Conservation (phyloP, 73 alveolate species). For the Breviolum minutum region DNA sequence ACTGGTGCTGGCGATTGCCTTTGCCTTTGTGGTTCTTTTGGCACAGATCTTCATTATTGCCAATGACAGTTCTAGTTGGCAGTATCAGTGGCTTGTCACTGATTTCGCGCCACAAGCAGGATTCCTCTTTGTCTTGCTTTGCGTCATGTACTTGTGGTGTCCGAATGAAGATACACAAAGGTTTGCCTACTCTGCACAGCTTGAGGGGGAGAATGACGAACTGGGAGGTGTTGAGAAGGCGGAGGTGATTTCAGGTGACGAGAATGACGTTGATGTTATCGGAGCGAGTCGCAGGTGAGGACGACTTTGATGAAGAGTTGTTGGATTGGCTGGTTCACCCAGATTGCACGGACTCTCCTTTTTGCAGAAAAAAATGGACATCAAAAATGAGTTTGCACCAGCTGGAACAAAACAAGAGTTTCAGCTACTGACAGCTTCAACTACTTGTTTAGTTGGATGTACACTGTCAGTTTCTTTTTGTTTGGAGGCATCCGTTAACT, state of each 20-base stretch:
- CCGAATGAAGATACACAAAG: conserved; percentile 49
- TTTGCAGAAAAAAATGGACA: too few relatives aligned
- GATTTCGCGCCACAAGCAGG: conserved; percentile 17
- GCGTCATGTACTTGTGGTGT: conserved; percentile 46
- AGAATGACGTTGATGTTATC: conserved; percentile 11
- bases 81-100: conserved; percentile 38
- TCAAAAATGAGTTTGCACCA: too few relatives aligned
- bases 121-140: conserved; percentile 1
- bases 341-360: too few relatives aligned
- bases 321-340: too few relatives aligned
- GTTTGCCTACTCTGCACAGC: conserved; percentile 47
- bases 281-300: conserved; percentile 16
- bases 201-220: conserved; percentile 6
- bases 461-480: background rate
- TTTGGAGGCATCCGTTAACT: conserved; percentile 16
- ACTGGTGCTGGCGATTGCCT: conserved; percentile 20
- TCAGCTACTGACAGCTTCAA: too few relatives aligned
- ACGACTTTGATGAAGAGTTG: background rate
- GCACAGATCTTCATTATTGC: conserved; percentile 42
- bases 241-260: background rate
- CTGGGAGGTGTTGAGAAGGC: conserved; percentile 18
- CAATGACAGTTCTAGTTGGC: conserved; percentile 26
- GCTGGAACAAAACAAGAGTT: too few relatives aligned
- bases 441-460: too few relatives aligned
- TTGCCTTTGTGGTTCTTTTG: background rate